Percentiles rank a stretch among this genome's conserved stretches.
Conservation (phyloP, 768 basidiomycete species). For the Strobilomyces confusus region DNA sequence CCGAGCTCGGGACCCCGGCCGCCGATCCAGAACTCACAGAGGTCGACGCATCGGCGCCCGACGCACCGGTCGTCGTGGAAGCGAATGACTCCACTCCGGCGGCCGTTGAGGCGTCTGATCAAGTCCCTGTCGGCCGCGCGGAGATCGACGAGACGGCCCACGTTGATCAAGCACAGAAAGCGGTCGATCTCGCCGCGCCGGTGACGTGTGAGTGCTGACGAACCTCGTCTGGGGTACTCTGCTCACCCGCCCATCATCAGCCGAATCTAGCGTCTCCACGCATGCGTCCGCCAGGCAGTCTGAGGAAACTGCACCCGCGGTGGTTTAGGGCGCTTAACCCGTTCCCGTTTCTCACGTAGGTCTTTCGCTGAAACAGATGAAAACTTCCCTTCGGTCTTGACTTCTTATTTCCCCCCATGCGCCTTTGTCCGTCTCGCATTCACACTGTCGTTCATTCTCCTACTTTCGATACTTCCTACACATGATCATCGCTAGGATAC, state of each 20-base stretch:
- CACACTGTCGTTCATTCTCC: slow-evolving; percentile 7
- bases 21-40: background rate
- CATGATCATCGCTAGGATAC: slow-evolving; percentile 10
- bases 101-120: background rate
- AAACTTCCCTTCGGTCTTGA: background rate
- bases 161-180: background rate
- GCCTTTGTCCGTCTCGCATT: background rate
- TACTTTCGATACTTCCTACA: slow-evolving; percentile 12
- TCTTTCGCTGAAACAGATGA: background rate
- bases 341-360: background rate
- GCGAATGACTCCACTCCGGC: background rate
- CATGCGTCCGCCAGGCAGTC: background rate
- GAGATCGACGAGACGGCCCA: background rate
- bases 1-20: background rate
- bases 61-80: background rate
- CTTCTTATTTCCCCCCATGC: background rate
- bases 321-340: background rate
- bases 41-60: background rate
- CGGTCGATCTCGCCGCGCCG: background rate
- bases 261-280: background rate
- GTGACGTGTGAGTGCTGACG: slow-evolving; percentile 10
- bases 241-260: background rate
- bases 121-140: background rate
- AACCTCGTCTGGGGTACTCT: background rate
- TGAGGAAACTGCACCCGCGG: slow-evolving; percentile 1